phyloP scores from a whole-genome alignment of 177 flowering plant genomes.

The Vitis hybrid region DNA sequence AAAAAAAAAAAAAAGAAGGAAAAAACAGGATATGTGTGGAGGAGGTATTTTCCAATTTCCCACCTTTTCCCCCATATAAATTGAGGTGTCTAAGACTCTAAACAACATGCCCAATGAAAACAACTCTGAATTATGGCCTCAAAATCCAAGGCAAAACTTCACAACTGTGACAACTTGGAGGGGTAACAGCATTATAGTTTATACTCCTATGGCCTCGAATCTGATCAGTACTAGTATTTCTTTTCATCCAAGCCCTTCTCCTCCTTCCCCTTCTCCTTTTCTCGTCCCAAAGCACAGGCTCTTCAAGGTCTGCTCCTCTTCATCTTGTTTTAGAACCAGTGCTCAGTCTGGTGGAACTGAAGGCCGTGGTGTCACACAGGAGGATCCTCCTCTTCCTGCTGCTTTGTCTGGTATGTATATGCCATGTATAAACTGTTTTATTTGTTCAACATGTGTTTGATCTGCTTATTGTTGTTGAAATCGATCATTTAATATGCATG shows the following conservation, averaged over 20 bases:
- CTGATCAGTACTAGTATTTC: slow-evolving; percentile 18
- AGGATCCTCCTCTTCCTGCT: slow-evolving; percentile 36
- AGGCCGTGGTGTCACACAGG: slow-evolving; percentile 36
- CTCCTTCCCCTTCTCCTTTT: slow-evolving; percentile 3
- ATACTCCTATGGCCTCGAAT: slow-evolving; percentile 39
- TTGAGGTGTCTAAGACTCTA: not conserved
- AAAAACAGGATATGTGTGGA: slow-evolving; percentile 8
- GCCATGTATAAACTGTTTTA: not conserved
- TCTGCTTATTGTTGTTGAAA: not conserved
- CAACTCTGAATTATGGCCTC: not conserved
- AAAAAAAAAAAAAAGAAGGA: not conserved
- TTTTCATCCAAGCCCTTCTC: slow-evolving; percentile 25
- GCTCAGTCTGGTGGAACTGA: slow-evolving; percentile 44
- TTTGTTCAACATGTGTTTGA: not conserved
- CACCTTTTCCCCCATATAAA: not conserved
- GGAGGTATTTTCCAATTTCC: slow-evolving; percentile 2
- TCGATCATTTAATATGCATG: no score
- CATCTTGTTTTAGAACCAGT: slow-evolving; percentile 26
- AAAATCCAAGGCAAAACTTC: not conserved
- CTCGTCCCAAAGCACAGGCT: slow-evolving; percentile 19
- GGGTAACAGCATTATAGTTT: no score
- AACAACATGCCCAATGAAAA: not conserved
- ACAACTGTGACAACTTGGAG: not conserved
- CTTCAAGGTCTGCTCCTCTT: slow-evolving; percentile 13
- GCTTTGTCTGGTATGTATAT: slow-evolving; percentile 35